Evolutionary conservation across 805 yeast species (phyloP).

Genomic region (Kodamaea neixiangensis): DNA sequence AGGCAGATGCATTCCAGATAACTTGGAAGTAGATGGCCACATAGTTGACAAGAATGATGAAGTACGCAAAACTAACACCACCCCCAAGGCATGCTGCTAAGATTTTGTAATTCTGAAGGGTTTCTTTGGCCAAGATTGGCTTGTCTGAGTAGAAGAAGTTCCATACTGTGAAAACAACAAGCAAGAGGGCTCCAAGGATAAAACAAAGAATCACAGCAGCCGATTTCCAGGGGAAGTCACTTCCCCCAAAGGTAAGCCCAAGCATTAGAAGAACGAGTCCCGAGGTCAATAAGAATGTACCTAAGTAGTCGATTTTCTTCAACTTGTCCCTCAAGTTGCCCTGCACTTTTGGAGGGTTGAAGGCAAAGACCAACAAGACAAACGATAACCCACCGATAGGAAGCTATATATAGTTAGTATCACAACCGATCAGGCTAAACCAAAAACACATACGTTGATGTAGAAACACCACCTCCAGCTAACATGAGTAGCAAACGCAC

Average conservation of each 20-base stretch:
- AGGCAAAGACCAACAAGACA: conserved; percentile 18
- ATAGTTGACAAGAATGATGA: conserved; percentile 26
- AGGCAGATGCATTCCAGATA: conserved; percentile 40
- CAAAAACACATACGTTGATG: too few relatives aligned
- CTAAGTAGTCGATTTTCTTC: conserved; percentile 22
- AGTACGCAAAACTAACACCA: conserved; percentile 19
- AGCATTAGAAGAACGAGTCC: conserved; percentile 24
- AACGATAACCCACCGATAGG: conserved; percentile 26
- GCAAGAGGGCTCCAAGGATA: conserved; percentile 21
- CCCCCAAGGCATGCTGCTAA: conserved; percentile 16
- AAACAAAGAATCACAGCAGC: conserved; percentile 26
- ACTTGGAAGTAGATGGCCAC: conserved; percentile 52
- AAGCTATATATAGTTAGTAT: too few relatives aligned
- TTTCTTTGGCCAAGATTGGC: conserved; percentile 20
- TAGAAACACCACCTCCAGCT: conserved; percentile 32
- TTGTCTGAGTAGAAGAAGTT: conserved; percentile 18
- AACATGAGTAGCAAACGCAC: conserved; percentile 27
- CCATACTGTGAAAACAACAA: conserved; percentile 21
- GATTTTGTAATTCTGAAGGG: conserved; percentile 15
- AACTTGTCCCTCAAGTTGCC: conserved; percentile 16
- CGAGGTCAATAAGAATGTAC: conserved; percentile 19
- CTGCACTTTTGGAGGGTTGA: conserved; percentile 22
- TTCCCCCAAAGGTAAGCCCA: conserved; percentile 26
- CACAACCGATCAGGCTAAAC: too few relatives aligned
- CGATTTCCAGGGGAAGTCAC: conserved; percentile 22